Conservation (phyloP, 2,329 filamentous ascomycete species). For the Biscogniauxia mediterranea region DNA sequence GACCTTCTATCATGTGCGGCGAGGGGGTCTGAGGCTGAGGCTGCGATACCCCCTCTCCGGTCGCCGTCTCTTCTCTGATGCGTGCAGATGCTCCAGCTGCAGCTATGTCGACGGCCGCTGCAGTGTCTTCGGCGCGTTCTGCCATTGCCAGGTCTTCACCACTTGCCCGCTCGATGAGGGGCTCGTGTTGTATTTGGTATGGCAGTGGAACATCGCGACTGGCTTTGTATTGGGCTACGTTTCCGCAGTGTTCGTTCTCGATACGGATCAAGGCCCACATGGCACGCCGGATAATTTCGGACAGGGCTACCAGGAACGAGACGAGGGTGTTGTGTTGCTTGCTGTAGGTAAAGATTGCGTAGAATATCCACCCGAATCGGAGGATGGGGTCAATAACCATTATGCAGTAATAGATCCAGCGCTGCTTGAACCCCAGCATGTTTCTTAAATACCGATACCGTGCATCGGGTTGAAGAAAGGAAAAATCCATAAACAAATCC, state of each 20-base stretch:
- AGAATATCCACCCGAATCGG: slow-evolving; percentile 93
- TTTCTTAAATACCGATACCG: slow-evolving; percentile 69
- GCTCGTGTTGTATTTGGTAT: slow-evolving; percentile 57
- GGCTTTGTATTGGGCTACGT: slow-evolving; percentile 87
- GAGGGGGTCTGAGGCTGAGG: slow-evolving; percentile 15
- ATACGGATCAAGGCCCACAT: slow-evolving; percentile 93
- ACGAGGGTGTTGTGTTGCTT: slow-evolving; percentile 79
- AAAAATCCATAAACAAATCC: slow-evolving; percentile 97
- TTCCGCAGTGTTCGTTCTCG: slow-evolving; percentile 95
- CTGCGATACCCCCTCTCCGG: slow-evolving; percentile 5
- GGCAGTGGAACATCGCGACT: slow-evolving; percentile 84
- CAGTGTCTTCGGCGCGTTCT: slow-evolving; percentile 1
- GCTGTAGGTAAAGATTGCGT: slow-evolving; percentile 77
- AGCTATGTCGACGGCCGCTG: slow-evolving; percentile 19
- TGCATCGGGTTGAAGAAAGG: slow-evolving; percentile 75
- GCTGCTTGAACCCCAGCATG: slow-evolving; percentile 72
- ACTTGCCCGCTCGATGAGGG: slow-evolving; percentile 43
- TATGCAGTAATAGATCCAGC: slow-evolving; percentile 82
- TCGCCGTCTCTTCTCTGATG: slow-evolving; percentile 15
- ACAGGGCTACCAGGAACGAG: slow-evolving; percentile 74
- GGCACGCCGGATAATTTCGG: slow-evolving; percentile 80
- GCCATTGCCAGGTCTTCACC: slow-evolving; percentile 30
- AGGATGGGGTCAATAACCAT: slow-evolving; percentile 82
- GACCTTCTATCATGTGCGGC: slow-evolving; percentile 19
- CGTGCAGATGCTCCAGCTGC: slow-evolving; percentile 13